Evolutionary conservation across 495 filamentous ascomycete genomes (phyloP).

Genomic region (Chaetomium tenue): DNA sequence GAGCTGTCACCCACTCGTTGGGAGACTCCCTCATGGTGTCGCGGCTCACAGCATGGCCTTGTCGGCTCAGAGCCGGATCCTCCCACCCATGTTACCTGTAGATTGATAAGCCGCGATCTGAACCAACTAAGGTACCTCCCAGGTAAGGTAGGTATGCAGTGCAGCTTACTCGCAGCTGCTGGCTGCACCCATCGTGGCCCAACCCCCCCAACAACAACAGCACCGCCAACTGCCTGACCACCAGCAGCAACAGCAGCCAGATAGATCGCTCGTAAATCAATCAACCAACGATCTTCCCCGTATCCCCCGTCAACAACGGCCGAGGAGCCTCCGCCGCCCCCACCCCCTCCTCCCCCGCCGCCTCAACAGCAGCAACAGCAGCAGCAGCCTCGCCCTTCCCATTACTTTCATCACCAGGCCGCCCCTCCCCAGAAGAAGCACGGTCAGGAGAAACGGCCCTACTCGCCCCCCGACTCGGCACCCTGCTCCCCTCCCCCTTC

Average conservation of each 20-base stretch:
- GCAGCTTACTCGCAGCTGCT: conserved; percentile 3
- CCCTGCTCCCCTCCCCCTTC: conserved; percentile 15
- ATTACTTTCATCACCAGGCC: background rate
- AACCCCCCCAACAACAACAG: background rate
- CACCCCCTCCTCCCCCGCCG: background rate
- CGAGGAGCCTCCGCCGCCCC: background rate
- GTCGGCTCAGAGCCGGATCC: conserved; percentile 4
- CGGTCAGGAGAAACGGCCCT: conserved; percentile 7
- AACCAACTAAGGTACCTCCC: background rate
- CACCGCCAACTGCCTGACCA: background rate
- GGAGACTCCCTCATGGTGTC: background rate
- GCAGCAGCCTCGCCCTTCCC: background rate
- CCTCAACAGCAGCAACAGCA: no score
- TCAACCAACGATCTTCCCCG: conserved; percentile 20
- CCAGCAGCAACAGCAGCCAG: background rate
- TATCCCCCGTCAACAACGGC: conserved; percentile 11
- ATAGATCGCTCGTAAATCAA: conserved; percentile 6
- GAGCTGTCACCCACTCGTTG: background rate
- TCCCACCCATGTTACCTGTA: background rate
- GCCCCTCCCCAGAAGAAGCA: background rate
- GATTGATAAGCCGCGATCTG: conserved; percentile 9
- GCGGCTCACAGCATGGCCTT: background rate
- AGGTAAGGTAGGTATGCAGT: background rate
- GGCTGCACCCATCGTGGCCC: background rate
- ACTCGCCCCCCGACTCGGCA: conserved; percentile 3